Base-by-base conservation (phyloP, 139 green algal species). In the Tetradesmus lagerheimii region DNA sequence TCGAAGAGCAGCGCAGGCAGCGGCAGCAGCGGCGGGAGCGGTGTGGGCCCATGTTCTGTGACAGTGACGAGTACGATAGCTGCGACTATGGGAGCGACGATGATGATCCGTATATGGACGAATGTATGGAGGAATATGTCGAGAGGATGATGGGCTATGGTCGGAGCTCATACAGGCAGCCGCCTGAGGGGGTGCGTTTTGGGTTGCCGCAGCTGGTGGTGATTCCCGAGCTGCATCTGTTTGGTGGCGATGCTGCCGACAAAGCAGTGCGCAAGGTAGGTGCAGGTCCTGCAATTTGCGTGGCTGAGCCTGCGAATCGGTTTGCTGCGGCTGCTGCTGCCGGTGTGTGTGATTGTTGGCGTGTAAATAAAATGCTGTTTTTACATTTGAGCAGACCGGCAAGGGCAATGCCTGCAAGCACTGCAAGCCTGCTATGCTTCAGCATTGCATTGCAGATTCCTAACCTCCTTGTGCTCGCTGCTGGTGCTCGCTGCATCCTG, bases 181-280 rank as follows among this genome's bases (percentile, higher is more conserved):
- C 23, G 74, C 71, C 71, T 0, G 23, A 31, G 20, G 81, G 29
- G 18, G 43, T 78, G 5, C 41, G n/a, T 14, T 76, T 87, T 50
- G 82, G 80, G 11, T 20, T 79, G 31, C 91, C 92, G 29, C 78
- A 90, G 50, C 53, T 94, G 53, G 47, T 94, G 20, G 87, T 85
- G 18, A 20, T 94, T 45, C 47, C 47, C 16, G 39, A 50, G 38
- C 35, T 45, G 16, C 82, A 87, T 37, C 66, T 35, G 8, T 80
- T 45, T 18, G 91, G 92, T 20, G 92, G 92, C 12, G 34, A 14
- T 25, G 71, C 76, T 25, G 92, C 92, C 6, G 86, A 94, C 9
- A 53, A 78, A 34, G 29, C 57, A 6, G 0, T 86, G 4, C 20
- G 43, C 9, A 81, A 85, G 86, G 86, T 90, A 15, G 18, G 85